Evolutionary conservation across 345 rosid species (phyloP).

Genomic region (Chamaenerion angustifolium): DNA sequence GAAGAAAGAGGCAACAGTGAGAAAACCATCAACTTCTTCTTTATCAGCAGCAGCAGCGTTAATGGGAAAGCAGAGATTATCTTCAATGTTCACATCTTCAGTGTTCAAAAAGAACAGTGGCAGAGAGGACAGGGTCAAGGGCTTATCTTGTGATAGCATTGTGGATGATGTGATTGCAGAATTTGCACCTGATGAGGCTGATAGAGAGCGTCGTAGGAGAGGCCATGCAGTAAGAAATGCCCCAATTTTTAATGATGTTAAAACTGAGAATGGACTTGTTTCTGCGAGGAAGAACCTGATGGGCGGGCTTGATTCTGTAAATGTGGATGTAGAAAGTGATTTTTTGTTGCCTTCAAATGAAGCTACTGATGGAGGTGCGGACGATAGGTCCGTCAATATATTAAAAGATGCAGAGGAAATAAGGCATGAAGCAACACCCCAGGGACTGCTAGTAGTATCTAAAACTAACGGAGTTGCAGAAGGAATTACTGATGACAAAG

Average conservation of each 20-base stretch:
- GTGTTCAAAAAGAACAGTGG: conserved; percentile 47
- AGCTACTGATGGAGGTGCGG: conserved; percentile 11
- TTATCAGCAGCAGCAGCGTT: conserved; percentile 69
- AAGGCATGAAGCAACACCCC: neutral
- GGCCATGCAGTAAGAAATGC: conserved; percentile 15
- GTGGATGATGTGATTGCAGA: conserved; percentile 71
- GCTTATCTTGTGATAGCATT: conserved; percentile 41
- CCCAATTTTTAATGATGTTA: conserved; percentile 7
- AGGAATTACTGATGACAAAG: conserved; percentile 13
- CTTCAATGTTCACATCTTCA: conserved; percentile 66
- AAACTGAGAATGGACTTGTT: conserved; percentile 17
- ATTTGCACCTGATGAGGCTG: conserved; percentile 64
- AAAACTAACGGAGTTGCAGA: conserved; percentile 1
- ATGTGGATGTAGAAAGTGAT: conserved; percentile 4
- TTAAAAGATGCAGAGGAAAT: conserved; percentile 4
- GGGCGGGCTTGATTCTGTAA: neutral
- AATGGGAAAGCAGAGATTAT: conserved; percentile 73
- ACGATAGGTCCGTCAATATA: conserved; percentile 6
- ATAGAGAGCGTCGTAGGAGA: conserved; percentile 52
- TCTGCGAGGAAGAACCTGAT: conserved; percentile 4
- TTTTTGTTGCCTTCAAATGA: conserved; percentile 3
- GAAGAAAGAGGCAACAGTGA: conserved; percentile 34
- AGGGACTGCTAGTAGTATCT: neutral
- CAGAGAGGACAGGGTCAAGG: conserved; percentile 45
- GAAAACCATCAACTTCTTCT: conserved; percentile 38